Percentiles rank a stretch among this genome's conserved stretches.
Conservation (phyloP, 305 asterid species). For the Solanum aculeatissimum region DNA sequence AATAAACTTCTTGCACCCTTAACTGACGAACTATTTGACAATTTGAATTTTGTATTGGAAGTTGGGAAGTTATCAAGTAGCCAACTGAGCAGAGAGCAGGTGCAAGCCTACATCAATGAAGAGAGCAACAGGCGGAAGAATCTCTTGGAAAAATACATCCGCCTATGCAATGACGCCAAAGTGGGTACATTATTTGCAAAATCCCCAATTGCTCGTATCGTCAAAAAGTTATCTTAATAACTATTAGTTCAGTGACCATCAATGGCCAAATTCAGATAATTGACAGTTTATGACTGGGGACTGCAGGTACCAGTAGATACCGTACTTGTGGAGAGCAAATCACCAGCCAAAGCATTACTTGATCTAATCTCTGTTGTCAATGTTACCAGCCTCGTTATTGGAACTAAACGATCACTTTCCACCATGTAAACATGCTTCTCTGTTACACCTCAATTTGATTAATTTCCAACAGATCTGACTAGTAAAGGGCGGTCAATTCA, state of each 20-base stretch:
- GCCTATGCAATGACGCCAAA: constrained; percentile 53
- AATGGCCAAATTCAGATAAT: background rate
- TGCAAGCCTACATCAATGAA: constrained; percentile 46
- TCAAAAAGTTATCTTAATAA: no score
- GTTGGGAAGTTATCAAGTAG: constrained; percentile 74
- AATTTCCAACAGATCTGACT: background rate
- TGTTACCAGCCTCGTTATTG: constrained; percentile 52
- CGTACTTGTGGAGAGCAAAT: constrained; percentile 71
- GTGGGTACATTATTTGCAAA: constrained; percentile 16
- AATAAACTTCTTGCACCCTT: no score
- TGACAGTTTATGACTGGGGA: background rate
- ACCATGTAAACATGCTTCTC: constrained; percentile 25
- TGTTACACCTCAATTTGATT: background rate
- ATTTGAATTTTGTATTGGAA: constrained; percentile 9
- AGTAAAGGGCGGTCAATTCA: background rate
- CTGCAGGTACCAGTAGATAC: constrained; percentile 62
- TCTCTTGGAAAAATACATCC: constrained; percentile 54
- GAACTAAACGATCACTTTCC: constrained; percentile 41
- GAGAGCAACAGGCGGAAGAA: constrained; percentile 53
- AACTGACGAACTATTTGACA: background rate
- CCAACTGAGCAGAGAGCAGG: constrained; percentile 58
- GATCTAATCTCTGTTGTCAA: constrained; percentile 53
- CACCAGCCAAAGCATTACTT: constrained; percentile 53
- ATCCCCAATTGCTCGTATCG: background rate
- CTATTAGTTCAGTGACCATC: no score